Percentiles rank a stretch among this genome's conserved stretches.
Conservation (phyloP, 257 asterid genomes). For the Petunia secreta region DNA sequence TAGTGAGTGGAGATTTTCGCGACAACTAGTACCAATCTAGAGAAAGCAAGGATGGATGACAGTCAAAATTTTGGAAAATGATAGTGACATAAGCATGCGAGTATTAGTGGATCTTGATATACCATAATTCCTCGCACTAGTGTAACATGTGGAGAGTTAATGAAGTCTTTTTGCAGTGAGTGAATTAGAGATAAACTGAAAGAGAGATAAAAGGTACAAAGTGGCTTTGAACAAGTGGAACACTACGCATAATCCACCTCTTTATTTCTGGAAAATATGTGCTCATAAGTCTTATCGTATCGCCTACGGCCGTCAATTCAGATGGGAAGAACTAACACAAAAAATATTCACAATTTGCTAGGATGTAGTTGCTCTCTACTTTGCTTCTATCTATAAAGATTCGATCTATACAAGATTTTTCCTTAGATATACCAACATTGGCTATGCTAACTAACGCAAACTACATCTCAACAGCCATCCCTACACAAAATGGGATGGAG, state of each 20-base stretch:
- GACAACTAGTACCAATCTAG: neutral
- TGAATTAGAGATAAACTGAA: neutral
- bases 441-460: neutral
- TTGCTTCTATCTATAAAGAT: neutral
- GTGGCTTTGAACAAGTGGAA: neutral
- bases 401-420: constrained; percentile 3
- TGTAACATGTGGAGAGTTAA: neutral
- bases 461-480: constrained; percentile 24
- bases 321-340: neutral
- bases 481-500: constrained; percentile 20
- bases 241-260: neutral
- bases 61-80: neutral
- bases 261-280: neutral
- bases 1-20: neutral
- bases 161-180: neutral
- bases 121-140: neutral
- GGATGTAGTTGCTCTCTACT: neutral
- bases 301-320: neutral
- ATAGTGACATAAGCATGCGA: neutral
- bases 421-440: neutral
- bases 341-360: neutral
- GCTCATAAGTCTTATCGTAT: neutral
- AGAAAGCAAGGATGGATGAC: neutral
- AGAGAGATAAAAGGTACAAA: neutral
- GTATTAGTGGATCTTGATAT: neutral